phyloP scores from a whole-genome alignment of 1,139 yeast species.

The Geotrichum reessii region DNA sequence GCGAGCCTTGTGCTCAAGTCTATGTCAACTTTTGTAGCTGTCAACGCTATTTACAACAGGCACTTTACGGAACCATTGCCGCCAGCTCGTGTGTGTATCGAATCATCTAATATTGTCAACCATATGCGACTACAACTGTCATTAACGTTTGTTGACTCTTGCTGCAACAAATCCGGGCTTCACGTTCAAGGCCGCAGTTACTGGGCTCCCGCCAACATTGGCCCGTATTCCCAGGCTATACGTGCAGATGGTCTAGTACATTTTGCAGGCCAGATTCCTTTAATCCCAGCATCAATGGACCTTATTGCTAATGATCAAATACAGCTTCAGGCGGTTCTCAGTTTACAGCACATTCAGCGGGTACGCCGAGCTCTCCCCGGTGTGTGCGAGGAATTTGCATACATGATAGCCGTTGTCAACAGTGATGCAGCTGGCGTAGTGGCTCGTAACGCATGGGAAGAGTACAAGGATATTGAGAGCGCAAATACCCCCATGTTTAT shows the following conservation, averaged over 20 bases:
- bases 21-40: slow-evolving; percentile 56
- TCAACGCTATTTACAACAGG: slow-evolving; percentile 55
- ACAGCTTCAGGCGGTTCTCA: slow-evolving; percentile 43
- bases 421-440: slow-evolving; percentile 30
- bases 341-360: slow-evolving; percentile 70
- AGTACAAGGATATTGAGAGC: neutral
- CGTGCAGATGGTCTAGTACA: slow-evolving; percentile 49
- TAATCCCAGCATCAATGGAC: slow-evolving; percentile 65
- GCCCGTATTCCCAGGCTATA: slow-evolving; percentile 90
- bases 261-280: slow-evolving; percentile 90
- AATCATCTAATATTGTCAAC: slow-evolving; percentile 45
- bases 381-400: slow-evolving; percentile 36
- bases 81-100: slow-evolving; percentile 83
- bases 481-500: slow-evolving; percentile 33
- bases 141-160: slow-evolving; percentile 25
- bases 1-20: slow-evolving; percentile 46
- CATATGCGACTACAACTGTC: slow-evolving; percentile 42
- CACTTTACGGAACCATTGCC: slow-evolving; percentile 61
- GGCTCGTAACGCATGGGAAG: slow-evolving; percentile 41
- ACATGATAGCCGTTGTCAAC: slow-evolving; percentile 53
- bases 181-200: slow-evolving; percentile 89
- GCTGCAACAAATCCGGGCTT: slow-evolving; percentile 46
- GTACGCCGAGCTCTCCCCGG: slow-evolving; percentile 54
- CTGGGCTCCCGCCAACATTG: slow-evolving; percentile 98
- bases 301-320: slow-evolving; percentile 20